A percentile compares a stretch with the other conserved stretches of the same genome.
Conservation (phyloP, 495 filamentous ascomycete species). For the Hyaloscypha hepaticicola region DNA sequence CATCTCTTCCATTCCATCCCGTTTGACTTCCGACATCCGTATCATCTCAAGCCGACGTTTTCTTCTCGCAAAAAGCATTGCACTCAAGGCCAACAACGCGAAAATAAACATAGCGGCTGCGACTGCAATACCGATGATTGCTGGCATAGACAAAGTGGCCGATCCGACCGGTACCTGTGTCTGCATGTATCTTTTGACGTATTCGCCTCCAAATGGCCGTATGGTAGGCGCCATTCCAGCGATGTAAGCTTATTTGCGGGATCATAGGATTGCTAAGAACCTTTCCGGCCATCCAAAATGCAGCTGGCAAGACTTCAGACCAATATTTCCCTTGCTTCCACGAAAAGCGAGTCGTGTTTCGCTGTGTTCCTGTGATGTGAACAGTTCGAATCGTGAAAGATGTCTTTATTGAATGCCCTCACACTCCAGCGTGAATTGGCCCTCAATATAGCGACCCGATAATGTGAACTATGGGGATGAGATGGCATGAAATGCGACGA, state of each 20-base stretch:
- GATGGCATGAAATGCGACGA: neutral
- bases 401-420: too few relatives aligned
- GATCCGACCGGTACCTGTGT: neutral
- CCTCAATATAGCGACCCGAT: neutral
- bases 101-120: neutral
- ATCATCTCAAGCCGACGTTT: constrained; percentile 1
- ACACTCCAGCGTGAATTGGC: too few relatives aligned
- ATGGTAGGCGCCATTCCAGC: neutral
- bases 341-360: neutral
- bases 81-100: neutral
- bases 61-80: constrained; percentile 3
- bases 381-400: too few relatives aligned
- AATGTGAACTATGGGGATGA: neutral
- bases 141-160: neutral
- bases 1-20: neutral
- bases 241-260: neutral
- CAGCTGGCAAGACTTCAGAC: too few relatives aligned
- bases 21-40: neutral
- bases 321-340: neutral
- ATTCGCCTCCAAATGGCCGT: neutral
- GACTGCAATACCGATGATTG: constrained; percentile 7
- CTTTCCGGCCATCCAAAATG: neutral
- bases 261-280: neutral
- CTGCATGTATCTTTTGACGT: neutral
- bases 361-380: neutral